phyloP scores from a whole-genome alignment of 805 yeast species.

The Metschnikowia henanensis region DNA sequence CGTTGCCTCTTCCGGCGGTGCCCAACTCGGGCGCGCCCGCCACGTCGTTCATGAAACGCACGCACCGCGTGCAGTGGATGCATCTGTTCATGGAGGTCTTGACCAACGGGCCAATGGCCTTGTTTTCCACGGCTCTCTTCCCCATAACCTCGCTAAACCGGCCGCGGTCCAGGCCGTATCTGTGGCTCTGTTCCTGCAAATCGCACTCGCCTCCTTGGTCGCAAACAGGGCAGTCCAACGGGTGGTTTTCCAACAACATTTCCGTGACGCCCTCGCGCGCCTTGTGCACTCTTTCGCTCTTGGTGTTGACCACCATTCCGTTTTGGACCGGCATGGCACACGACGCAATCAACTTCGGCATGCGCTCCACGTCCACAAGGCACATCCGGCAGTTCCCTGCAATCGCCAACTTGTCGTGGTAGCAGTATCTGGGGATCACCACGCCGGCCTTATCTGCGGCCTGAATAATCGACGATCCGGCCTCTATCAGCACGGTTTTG shows the following conservation, averaged over 20 bases:
- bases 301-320: slow-evolving; percentile 85
- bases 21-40: slow-evolving; percentile 95
- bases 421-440: slow-evolving; percentile 84
- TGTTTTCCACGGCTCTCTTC: slow-evolving; percentile 88
- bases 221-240: slow-evolving; percentile 89
- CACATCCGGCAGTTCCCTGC: slow-evolving; percentile 97
- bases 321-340: slow-evolving; percentile 91
- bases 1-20: slow-evolving; percentile 87
- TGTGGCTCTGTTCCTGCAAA: slow-evolving; percentile 80
- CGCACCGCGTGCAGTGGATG: slow-evolving; percentile 91
- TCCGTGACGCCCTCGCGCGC: slow-evolving; percentile 92
- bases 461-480: slow-evolving; percentile 85
- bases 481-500: slow-evolving; percentile 71
- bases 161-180: slow-evolving; percentile 86
- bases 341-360: slow-evolving; percentile 87
- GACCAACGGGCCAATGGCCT: slow-evolving; percentile 85
- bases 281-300: slow-evolving; percentile 72
- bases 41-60: slow-evolving; percentile 83
- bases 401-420: slow-evolving; percentile 85
- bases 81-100: slow-evolving; percentile 92
- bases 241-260: slow-evolving; percentile 85
- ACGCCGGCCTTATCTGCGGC: slow-evolving; percentile 93
- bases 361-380: slow-evolving; percentile 83
- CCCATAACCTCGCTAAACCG: slow-evolving; percentile 80
- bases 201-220: slow-evolving; percentile 97